Conservation (phyloP, 805 yeast genomes). For the Wickerhamomyces pijperi region DNA sequence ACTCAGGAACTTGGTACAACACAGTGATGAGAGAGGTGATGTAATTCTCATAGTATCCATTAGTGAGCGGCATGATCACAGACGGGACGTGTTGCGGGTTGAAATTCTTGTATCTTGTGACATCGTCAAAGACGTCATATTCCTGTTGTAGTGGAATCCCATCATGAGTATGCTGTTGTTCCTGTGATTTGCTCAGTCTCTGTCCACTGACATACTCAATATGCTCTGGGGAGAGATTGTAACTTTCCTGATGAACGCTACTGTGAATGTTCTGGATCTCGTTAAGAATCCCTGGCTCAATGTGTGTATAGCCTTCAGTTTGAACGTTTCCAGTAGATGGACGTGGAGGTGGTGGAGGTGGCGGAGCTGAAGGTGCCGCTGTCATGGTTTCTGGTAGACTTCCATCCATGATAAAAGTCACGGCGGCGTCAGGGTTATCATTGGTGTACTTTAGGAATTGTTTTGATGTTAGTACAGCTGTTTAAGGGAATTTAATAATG, state of each 20-base stretch:
- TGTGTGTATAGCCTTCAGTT: neutral
- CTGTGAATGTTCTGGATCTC: neutral
- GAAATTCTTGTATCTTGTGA: constrained; percentile 16
- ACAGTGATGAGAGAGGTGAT: constrained; percentile 30
- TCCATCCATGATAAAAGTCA: neutral
- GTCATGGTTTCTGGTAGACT: neutral
- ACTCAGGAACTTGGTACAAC: constrained; percentile 24
- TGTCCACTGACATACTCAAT: neutral
- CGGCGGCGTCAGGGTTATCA: neutral
- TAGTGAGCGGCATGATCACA: constrained; percentile 24
- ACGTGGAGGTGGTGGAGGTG: neutral
- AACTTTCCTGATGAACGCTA: neutral
- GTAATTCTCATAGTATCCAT: constrained; percentile 26
- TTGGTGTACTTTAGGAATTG: neutral
- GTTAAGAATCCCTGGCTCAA: neutral
- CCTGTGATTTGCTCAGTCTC: neutral
- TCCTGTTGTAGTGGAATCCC: neutral
- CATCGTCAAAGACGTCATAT: constrained; percentile 22
- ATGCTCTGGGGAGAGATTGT: constrained; percentile 1
- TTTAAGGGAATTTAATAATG: too few relatives aligned
- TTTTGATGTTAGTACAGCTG: neutral
- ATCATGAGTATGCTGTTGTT: constrained; percentile 1
- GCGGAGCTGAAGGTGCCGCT: too few relatives aligned
- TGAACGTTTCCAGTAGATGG: neutral
- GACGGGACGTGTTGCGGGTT: constrained; percentile 18